Evolutionary conservation across 768 basidiomycete species (phyloP), one percentile per base, ranked within the genome.

Genomic region (Lyophyllum decastes): DNA sequence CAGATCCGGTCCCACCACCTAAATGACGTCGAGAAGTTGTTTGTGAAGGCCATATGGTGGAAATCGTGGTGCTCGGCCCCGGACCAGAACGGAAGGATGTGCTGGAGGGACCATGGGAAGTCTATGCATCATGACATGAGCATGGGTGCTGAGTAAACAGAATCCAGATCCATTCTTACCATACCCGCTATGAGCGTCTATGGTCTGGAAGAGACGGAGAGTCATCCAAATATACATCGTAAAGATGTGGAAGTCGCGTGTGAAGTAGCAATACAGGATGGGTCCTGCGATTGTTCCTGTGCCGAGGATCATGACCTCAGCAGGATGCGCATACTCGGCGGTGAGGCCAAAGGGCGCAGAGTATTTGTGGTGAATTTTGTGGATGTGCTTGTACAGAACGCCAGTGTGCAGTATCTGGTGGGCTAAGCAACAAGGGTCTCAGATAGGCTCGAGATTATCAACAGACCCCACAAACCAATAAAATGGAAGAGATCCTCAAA

Each of bases 21-120:
- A 86, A 97, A 97, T n/a, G 89, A 92, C 9, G 94, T 95, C 6
- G 92, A 90, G 71, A 82, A 96, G 80, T 95, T 95, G 80, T 95
- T 94, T 49, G 85, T 86, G 79, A 94, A 96, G 2, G 91, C 88
- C 91, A 94, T 92, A 76, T 99, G 96, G 74, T 98, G 96, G 85
- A 94, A 98, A 69, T 98, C 95, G 70, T 96, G 95, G 76, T 95
- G 94, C 67, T 98, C 96, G 0, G 95, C 95, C 35, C 96, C 95
- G 4, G 92, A 90, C 95, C 95, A 98, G 82, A 98, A 92, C 2
- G 95, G 95, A 26, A 98, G 58, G 63, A 94, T 86, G 78, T 95
- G 86, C 64, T 93, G 89, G 53, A 98, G 80, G 6, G 93, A 95
- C 95, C 95, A 98, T 0, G 97, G 96, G 84, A 99, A 99, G 72